Base-by-base conservation (phyloP, 352 stramenopile species). In the Pythium pyrilobum region DNA sequence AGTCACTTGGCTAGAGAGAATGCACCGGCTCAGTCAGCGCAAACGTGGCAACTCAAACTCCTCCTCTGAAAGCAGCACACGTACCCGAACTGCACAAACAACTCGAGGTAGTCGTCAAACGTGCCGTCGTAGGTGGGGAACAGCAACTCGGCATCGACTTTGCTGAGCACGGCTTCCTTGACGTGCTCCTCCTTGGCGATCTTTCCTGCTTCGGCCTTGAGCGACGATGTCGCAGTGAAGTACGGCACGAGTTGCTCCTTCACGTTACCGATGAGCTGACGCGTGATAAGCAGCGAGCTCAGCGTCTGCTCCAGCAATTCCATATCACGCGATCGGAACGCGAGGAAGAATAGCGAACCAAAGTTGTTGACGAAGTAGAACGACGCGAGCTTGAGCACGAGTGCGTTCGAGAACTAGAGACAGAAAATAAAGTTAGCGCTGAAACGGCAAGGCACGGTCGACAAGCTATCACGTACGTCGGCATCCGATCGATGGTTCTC, bases 301-400 rank as follows among this genome's bases (percentile, higher is more conserved):
- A 90, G 72, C 16, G 87, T 96, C 55, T 97, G 90, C 62, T 97
- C 79, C 44, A 98, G 68, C 37, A 97, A 54, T 6, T 83, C 76
- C 78, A 92, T 89, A 44, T 91, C 77, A 20, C 79, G 77, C 29
- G 89, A 85, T 32, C 95, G 81, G 59, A 98, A 98, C 9, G 90
- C 89, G 56, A 98, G 86, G 69, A 98, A 99, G 66, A 98, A 98
- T 2, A 98, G 73, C 54, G 89, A 96, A 4, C 89, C 88, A 62
- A 98, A 98, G 76, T 98, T 98, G 76, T 97, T 98, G 20, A 98
- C 88, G 57, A 99, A 99, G 61, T 97, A 94, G 66, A 99, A 99
- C 36, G 96, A 85, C 56, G 97, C 97, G 5, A 98, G 82, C 79
- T 99, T 99, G 45, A 97, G 84, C 57, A 99, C 98, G 31, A 98